These are phyloP conservation scores for Cystobasidium tubakii DNA, from an alignment of 768 basidiomycete genomes.

Conservation along the genomic window DNA sequence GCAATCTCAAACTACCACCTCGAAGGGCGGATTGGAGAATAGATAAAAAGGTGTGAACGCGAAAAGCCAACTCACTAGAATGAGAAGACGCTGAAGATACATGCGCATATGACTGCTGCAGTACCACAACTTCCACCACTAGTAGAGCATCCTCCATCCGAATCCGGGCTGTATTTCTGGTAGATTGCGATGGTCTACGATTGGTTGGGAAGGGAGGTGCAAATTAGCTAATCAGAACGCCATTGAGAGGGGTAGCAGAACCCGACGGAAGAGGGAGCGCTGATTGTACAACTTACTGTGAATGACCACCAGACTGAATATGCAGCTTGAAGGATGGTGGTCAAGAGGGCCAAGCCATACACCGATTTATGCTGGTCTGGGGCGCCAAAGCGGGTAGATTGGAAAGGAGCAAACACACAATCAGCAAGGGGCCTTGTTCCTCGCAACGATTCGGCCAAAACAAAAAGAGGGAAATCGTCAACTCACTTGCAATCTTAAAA, in stretches of 20 bases:
- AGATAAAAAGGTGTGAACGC: no score
- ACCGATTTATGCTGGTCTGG: constrained; percentile 39
- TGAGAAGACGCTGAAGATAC: constrained; percentile 43
- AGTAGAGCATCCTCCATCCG: constrained; percentile 32
- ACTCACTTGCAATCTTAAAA: constrained; percentile 40
- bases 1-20: no score
- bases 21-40: no score
- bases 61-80: constrained; percentile 32
- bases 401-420: no score
- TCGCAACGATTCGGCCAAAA: no score
- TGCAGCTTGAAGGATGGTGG: constrained; percentile 37
- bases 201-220: background rate
- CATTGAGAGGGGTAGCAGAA: no score
- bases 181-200: background rate
- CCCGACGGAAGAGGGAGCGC: no score
- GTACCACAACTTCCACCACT: constrained; percentile 36
- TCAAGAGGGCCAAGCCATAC: constrained; percentile 43
- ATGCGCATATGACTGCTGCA: constrained; percentile 40
- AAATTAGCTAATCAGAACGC: background rate
- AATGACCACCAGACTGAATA: constrained; percentile 44
- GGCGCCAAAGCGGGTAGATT: no score
- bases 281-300: no score
- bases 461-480: background rate
- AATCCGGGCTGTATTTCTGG: constrained; percentile 34
- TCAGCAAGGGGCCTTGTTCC: no score